phyloP scores from a whole-genome alignment of 108 stramenopile genomes.

The Cyclotella distinguenda region DNA sequence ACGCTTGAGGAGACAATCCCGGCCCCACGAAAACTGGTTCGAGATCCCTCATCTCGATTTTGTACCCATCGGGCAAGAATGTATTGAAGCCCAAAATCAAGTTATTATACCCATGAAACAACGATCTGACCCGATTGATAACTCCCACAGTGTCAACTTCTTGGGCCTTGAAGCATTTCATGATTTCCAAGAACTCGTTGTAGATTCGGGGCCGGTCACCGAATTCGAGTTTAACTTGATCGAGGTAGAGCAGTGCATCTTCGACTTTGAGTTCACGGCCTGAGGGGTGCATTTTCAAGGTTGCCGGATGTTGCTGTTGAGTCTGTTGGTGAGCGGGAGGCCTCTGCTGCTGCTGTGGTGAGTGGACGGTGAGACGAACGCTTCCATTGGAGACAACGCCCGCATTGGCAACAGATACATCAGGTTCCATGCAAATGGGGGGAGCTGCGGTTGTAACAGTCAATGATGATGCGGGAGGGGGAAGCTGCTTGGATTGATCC shows the following conservation, averaged over 20 bases:
- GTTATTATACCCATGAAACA: constrained; percentile 92
- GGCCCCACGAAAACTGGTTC: constrained; percentile 48
- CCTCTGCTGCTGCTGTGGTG: neutral
- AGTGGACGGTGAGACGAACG: no score
- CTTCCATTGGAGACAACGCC: no score
- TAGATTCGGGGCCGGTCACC: constrained; percentile 96
- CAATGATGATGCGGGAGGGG: no score
- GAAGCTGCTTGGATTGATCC: no score
- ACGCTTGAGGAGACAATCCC: constrained; percentile 28
- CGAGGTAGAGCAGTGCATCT: constrained; percentile 88
- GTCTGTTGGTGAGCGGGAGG: neutral
- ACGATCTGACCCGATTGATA: constrained; percentile 73
- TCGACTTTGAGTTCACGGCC: constrained; percentile 82
- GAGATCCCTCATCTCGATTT: constrained; percentile 87
- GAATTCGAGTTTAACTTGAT: constrained; percentile 92
- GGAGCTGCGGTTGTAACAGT: no score
- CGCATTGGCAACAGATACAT: no score
- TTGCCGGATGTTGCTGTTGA: neutral
- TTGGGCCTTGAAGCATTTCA: constrained; percentile 97
- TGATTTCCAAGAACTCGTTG: constrained; percentile 99
- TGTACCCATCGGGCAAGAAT: constrained; percentile 92
- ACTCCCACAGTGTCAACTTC: constrained; percentile 91
- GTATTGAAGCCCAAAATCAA: constrained; percentile 95
- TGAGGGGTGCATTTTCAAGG: constrained; percentile 27
- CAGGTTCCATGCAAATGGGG: no score